Conservation (phyloP, 495 filamentous ascomycete genomes). For the Aspergillus hancockii region DNA sequence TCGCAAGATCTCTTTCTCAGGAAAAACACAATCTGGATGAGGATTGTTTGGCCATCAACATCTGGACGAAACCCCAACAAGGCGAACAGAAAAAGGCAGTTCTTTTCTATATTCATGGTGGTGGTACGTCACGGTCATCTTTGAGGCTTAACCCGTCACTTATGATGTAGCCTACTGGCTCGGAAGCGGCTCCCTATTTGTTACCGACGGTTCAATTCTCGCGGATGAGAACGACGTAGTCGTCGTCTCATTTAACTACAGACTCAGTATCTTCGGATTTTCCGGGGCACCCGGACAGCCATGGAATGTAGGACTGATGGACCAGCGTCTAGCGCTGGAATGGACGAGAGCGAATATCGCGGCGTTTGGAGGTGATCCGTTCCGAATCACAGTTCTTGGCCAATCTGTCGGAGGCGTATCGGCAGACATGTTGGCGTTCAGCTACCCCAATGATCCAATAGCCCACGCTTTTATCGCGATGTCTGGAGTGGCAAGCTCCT, state of each 20-base stretch:
- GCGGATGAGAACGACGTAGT: constrained; percentile 19
- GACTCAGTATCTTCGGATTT: constrained; percentile 37
- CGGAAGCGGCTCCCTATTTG: constrained; percentile 28
- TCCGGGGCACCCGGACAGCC: constrained; percentile 24
- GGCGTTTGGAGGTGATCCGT: constrained; percentile 35
- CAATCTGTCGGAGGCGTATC: constrained; percentile 33
- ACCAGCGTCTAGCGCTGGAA: constrained; percentile 36
- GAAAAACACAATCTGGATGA: constrained; percentile 26
- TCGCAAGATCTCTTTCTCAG: constrained; percentile 13
- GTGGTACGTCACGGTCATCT: constrained; percentile 10
- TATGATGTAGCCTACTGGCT: constrained; percentile 26
- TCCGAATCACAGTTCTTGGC: constrained; percentile 32
- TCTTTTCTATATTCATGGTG: constrained; percentile 34
- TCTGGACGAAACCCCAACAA: constrained; percentile 36
- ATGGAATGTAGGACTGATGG: constrained; percentile 32
- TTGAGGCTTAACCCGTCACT: constrained; percentile 11
- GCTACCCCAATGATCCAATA: constrained; percentile 30
- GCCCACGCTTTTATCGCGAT: constrained; percentile 25
- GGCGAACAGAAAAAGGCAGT: constrained; percentile 31
- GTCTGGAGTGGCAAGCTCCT: constrained; percentile 23
- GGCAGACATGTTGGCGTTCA: constrained; percentile 25
- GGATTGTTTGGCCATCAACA: constrained; percentile 40
- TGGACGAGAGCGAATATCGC: constrained; percentile 34
- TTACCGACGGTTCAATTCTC: constrained; percentile 24
- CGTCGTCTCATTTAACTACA: constrained; percentile 24